phyloP scores from a whole-genome alignment of 208 protist genomes.

The Leptomonas pyrrhocoris region DNA sequence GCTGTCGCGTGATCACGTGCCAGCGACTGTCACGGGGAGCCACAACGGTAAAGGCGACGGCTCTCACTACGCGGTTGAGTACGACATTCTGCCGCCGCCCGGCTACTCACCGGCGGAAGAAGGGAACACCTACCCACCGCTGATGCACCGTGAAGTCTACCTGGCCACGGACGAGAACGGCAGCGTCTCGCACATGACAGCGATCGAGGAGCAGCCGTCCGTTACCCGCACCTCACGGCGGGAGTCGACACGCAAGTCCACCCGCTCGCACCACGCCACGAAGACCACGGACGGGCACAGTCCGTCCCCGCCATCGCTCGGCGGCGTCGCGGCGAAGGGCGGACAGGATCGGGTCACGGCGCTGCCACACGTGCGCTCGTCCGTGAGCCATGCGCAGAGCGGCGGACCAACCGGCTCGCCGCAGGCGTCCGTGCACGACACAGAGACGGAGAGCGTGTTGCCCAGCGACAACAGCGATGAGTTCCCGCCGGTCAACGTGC shows the following conservation, averaged over 20 bases:
- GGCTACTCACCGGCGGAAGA: constrained; percentile 15
- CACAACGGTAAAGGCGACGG: constrained; percentile 3
- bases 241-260: constrained; percentile 11
- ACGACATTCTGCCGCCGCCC: constrained; percentile 17
- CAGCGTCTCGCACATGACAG: constrained; percentile 28
- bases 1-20: constrained; percentile 3
- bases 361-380: constrained; percentile 13
- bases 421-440: constrained; percentile 8
- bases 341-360: constrained; percentile 13
- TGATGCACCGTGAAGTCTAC: constrained; percentile 15
- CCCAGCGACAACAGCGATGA: constrained; percentile 17
- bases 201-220: constrained; percentile 27
- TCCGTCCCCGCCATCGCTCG: constrained; percentile 10
- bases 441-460: constrained; percentile 15
- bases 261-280: constrained; percentile 10
- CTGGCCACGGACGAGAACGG: constrained; percentile 22
- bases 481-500: constrained; percentile 1
- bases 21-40: not conserved
- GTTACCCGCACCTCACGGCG: constrained; percentile 5
- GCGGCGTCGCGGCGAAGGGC: constrained; percentile 5
- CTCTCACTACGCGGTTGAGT: constrained; percentile 18
- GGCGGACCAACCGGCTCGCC: constrained; percentile 2
- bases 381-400: constrained; percentile 12
- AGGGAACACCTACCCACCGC: constrained; percentile 3
- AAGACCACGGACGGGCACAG: constrained; percentile 7